These are phyloP conservation scores for Eucalyptus erythrocorys DNA, from an alignment of 345 rosid genomes.

Conservation along the genomic window DNA sequence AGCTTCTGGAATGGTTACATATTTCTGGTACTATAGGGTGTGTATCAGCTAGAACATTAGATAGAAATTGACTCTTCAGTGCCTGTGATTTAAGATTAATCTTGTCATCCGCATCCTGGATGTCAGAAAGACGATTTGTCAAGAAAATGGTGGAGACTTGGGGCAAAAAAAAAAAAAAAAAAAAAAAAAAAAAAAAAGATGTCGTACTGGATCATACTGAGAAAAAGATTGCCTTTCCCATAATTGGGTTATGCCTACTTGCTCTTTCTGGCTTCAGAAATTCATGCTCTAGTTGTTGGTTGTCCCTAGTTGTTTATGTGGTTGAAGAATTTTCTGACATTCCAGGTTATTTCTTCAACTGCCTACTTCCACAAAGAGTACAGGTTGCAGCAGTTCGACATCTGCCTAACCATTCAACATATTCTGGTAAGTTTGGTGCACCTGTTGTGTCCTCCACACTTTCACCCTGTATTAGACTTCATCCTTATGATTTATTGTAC, in stretches of 20 bases:
- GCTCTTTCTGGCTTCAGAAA: neutral
- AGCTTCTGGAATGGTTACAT: neutral
- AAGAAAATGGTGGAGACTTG: neutral
- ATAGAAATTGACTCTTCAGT: neutral
- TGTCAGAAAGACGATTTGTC: neutral
- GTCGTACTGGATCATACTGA: neutral
- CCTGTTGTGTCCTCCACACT: neutral
- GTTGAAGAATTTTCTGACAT: conserved; percentile 3
- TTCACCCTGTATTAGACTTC: neutral
- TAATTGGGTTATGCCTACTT: neutral
- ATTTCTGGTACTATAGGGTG: neutral
- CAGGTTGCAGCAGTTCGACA: conserved; percentile 71
- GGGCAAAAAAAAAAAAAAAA: neutral
- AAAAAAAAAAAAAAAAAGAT: neutral
- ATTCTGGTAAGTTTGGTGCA: conserved; percentile 44
- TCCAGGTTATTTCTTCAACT: conserved; percentile 93
- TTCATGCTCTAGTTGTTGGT: neutral
- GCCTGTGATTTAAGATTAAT: neutral
- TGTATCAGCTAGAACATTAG: neutral
- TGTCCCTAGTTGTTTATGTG: neutral
- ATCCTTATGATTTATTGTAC: neutral
- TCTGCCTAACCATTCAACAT: conserved; percentile 60
- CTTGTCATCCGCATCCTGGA: neutral
- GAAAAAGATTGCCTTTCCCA: neutral
- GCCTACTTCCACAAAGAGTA: conserved; percentile 83